phyloP scores from a whole-genome alignment of 2,329 filamentous ascomycete genomes.

The Diaporthe vexans region DNA sequence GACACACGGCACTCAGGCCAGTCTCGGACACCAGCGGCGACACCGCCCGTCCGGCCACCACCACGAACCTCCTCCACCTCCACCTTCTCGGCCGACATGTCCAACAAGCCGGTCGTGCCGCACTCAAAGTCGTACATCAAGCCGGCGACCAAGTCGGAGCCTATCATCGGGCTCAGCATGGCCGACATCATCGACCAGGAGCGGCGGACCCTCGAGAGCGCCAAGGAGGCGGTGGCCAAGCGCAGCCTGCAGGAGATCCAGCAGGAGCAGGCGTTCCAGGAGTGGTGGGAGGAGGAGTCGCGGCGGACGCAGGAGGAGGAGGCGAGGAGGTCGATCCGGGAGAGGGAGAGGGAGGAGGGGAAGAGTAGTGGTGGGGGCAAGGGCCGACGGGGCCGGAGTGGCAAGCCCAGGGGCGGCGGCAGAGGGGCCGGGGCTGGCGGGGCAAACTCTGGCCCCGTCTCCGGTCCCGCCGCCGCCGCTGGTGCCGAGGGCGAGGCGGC shows the following conservation, averaged over 20 bases:
- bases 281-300: constrained; percentile 95
- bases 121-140: constrained; percentile 74
- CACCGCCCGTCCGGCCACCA: constrained; percentile 40
- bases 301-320: constrained; percentile 77
- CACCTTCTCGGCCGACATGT: constrained; percentile 48
- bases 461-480: background rate
- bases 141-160: constrained; percentile 72
- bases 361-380: constrained; percentile 37
- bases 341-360: constrained; percentile 57
- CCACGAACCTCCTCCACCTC: constrained; percentile 38
- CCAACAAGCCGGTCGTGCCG: constrained; percentile 61
- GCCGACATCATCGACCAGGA: constrained; percentile 92
- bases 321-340: constrained; percentile 56
- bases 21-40: constrained; percentile 52
- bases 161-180: constrained; percentile 79
- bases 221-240: constrained; percentile 88
- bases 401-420: constrained; percentile 38
- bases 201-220: constrained; percentile 83
- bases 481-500: constrained; percentile 23
- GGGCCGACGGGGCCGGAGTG: constrained; percentile 38
- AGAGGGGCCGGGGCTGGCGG: constrained; percentile 36
- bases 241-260: constrained; percentile 95
- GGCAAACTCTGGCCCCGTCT: background rate
- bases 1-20: constrained; percentile 76
- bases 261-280: constrained; percentile 94